Base-by-base conservation (phyloP, 768 basidiomycete genomes). In the Lepiota subincarnata region DNA sequence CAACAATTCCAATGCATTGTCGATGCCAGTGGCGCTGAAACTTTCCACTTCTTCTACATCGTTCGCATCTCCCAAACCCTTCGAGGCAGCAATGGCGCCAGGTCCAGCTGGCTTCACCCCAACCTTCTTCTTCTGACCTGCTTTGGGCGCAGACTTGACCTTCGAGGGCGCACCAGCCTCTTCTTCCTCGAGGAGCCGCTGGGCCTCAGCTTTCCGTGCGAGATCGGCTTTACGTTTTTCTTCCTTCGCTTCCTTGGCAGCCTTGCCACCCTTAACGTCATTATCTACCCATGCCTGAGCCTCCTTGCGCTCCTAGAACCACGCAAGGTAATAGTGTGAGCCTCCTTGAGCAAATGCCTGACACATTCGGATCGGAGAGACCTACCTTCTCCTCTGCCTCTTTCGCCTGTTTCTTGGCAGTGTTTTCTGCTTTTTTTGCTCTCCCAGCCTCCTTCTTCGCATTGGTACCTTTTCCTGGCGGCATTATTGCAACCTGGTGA, bases 361-460 rank as follows among this genome's bases (percentile, higher is more conserved):
- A 41, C 40, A 24, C 41, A 7, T 14, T 31, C 34, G 44, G 36
- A 53, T 45, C 24, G 2, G 31, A 28, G 4, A 42, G 55, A 62
- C 66, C 44, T 46, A 84, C 90, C 72, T 79, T 84, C 11, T 83
- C 88, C 6, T 75, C 76, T 10, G 74, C 76, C 0, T 76, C 83
- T 3, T 74, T 76, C 5, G 78, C 81, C 57, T 81, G 78, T 69
- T 93, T 94, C 76, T 87, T 91, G 7, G 80, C 75, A 65, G 92
- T 90, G 65, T 92, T 94, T 64, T 94, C 89, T 20, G 90, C 90
- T 68, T 97, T 97, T 72, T 92, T 94, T 0, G 93, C 87, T 50
- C 89, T 71, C 3, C 94, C 93, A 39, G 82, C 71, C 69, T 96
- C 94, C 68, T 96, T 96, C 84, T 96, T 97, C 53, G 90, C 76